A percentile compares a stretch with the other conserved stretches of the same genome.
Conservation (phyloP, 257 asterid species). For the Solanum chmielewskii region DNA sequence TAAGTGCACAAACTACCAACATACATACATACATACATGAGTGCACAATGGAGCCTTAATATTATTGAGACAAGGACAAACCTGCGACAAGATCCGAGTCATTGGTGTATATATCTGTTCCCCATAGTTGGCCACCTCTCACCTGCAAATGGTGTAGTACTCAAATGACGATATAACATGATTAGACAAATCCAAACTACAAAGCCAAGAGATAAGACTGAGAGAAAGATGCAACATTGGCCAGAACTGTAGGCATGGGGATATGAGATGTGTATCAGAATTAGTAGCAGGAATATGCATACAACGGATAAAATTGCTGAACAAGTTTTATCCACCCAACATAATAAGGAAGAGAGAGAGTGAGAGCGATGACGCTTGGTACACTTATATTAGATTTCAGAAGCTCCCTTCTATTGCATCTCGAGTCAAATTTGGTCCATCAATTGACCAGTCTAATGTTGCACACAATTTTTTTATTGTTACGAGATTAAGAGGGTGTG, state of each 20-base stretch:
- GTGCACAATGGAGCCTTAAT: background rate
- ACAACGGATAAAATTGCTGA: background rate
- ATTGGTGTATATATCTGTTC: slow-evolving; percentile 89
- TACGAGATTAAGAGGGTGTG: background rate
- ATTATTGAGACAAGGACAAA: slow-evolving; percentile 1
- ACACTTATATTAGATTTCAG: background rate
- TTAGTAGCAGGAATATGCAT: background rate
- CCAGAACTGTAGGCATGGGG: background rate
- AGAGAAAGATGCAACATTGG: background rate
- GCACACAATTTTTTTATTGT: background rate
- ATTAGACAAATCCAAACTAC: background rate
- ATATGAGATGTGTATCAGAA: background rate
- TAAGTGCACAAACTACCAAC: background rate
- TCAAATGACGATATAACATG: slow-evolving; percentile 6
- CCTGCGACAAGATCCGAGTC: slow-evolving; percentile 99
- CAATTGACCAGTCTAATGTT: background rate
- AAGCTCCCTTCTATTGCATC: background rate
- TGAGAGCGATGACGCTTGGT: background rate
- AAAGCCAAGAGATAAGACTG: background rate
- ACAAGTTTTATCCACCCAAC: background rate
- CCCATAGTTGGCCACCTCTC: slow-evolving; percentile 97
- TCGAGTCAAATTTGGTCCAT: background rate
- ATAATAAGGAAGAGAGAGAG: background rate
- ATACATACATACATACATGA: background rate
- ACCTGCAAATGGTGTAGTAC: slow-evolving; percentile 48